Evolutionary conservation across 2,329 filamentous ascomycete genomes (phyloP).

Genomic region (Monilinia fructigena): DNA sequence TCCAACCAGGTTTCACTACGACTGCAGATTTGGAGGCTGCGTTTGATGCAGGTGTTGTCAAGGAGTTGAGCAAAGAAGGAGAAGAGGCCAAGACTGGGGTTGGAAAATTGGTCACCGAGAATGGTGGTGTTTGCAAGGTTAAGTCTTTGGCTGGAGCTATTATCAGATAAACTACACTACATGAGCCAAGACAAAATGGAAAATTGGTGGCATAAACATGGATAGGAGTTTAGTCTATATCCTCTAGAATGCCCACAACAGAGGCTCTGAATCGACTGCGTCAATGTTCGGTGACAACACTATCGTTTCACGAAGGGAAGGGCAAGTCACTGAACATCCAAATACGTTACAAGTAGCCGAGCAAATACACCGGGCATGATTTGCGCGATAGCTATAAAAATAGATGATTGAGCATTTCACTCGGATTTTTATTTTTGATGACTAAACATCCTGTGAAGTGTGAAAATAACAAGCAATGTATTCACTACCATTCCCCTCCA

Average conservation of each 20-base stretch:
- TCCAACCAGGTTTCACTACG: constrained; percentile 95
- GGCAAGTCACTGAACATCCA: not conserved
- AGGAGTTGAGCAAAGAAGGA: constrained; percentile 70
- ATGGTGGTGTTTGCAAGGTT: constrained; percentile 79
- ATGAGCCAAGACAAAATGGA: not conserved
- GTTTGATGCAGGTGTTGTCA: constrained; percentile 77
- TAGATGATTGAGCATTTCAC: constrained; percentile 1
- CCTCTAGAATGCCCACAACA: not conserved
- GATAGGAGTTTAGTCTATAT: not conserved
- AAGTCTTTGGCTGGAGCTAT: constrained; percentile 75
- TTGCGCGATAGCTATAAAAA: not conserved
- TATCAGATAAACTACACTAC: constrained; percentile 62
- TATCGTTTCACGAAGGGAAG: not conserved
- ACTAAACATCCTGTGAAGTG: not conserved
- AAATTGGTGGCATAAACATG: not conserved
- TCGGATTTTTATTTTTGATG: not conserved
- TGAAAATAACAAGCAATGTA: not conserved
- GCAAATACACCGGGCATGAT: not conserved
- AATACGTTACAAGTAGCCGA: not conserved
- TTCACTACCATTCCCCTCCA: not conserved
- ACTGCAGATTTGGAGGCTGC: constrained; percentile 77
- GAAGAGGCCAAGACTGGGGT: constrained; percentile 47
- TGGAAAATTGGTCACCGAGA: constrained; percentile 71
- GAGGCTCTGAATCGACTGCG: not conserved
- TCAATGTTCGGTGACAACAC: not conserved